A percentile compares a stretch with the other conserved stretches of the same genome.
Evolutionary conservation across 192 early-diverging fungal genomes (phyloP).

Genomic region (Lobosporangium transversale): DNA sequence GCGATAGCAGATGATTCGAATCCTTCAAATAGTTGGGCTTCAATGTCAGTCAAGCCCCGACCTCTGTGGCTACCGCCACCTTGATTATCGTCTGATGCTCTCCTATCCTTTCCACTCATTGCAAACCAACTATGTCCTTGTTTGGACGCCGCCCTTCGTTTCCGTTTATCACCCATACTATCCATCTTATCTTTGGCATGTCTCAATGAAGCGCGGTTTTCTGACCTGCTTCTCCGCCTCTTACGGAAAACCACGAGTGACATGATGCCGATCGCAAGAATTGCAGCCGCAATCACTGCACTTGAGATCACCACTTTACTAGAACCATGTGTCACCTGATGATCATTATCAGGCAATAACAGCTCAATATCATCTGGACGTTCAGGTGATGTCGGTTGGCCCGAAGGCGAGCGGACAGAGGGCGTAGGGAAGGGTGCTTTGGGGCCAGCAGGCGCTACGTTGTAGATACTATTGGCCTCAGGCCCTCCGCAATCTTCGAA

Average conservation of each 20-base stretch:
- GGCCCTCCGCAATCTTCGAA: slow-evolving; percentile 48
- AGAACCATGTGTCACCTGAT: slow-evolving; percentile 1
- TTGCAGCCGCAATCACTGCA: background rate
- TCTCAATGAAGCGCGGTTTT: too few species aligned
- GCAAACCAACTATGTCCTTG: slow-evolving; percentile 25
- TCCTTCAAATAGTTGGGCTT: slow-evolving; percentile 29
- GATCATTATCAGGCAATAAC: background rate
- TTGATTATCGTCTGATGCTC: background rate
- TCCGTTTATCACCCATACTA: background rate
- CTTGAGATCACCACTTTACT: slow-evolving; percentile 12
- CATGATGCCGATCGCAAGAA: slow-evolving; percentile 8
- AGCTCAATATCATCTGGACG: slow-evolving; percentile 6
- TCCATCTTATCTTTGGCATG: too few species aligned
- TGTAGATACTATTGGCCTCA: slow-evolving; percentile 30
- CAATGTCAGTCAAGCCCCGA: background rate
- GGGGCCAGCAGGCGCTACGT: slow-evolving; percentile 4
- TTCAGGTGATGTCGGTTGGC: background rate
- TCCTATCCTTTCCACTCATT: background rate
- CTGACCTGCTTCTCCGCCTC: slow-evolving; percentile 6
- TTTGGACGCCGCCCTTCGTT: background rate
- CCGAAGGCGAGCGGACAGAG: slow-evolving; percentile 1
- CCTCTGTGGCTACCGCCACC: background rate
- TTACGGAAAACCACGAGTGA: slow-evolving; percentile 12
- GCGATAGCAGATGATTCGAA: slow-evolving; percentile 38
- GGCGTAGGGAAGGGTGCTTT: slow-evolving; percentile 23